These are phyloP conservation scores for Myochromella boudieri DNA, from an alignment of 768 basidiomycete species.

Conservation along the genomic window DNA sequence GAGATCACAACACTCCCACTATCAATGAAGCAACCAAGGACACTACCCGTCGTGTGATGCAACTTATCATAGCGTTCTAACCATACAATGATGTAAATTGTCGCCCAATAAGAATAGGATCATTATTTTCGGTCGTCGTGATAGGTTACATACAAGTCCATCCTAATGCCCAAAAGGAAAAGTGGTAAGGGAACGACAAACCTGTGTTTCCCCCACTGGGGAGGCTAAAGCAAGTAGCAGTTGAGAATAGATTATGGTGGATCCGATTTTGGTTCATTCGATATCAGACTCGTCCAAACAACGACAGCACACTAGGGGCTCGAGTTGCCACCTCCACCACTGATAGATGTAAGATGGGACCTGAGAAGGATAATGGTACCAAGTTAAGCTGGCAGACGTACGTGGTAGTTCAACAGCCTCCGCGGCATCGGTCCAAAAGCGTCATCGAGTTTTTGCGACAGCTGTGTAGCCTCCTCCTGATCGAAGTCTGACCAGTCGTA, in stretches of 20 bases:
- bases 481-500: slow-evolving; percentile 22
- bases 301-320: slow-evolving; percentile 63
- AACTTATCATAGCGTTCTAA: background rate
- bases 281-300: slow-evolving; percentile 57
- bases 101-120: background rate
- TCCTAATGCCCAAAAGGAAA: slow-evolving; percentile 3
- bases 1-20: slow-evolving; percentile 86
- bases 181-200: background rate
- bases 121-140: slow-evolving; percentile 2
- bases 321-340: slow-evolving; percentile 88
- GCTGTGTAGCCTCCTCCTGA: slow-evolving; percentile 32
- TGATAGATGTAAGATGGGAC: slow-evolving; percentile 23
- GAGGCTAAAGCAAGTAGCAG: no score
- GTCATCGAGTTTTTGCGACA: slow-evolving; percentile 50
- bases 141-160: background rate
- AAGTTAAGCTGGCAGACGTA: slow-evolving; percentile 54
- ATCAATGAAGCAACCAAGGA: slow-evolving; percentile 78
- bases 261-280: slow-evolving; percentile 36
- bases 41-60: background rate
- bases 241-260: no score
- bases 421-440: slow-evolving; percentile 68
- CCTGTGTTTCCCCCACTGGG: no score
- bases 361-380: background rate
- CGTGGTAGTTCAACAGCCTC: slow-evolving; percentile 68
- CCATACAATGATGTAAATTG: no score